Evolutionary conservation across 2,329 filamentous ascomycete genomes (phyloP).

Genomic region (Aspergillus ruber): DNA sequence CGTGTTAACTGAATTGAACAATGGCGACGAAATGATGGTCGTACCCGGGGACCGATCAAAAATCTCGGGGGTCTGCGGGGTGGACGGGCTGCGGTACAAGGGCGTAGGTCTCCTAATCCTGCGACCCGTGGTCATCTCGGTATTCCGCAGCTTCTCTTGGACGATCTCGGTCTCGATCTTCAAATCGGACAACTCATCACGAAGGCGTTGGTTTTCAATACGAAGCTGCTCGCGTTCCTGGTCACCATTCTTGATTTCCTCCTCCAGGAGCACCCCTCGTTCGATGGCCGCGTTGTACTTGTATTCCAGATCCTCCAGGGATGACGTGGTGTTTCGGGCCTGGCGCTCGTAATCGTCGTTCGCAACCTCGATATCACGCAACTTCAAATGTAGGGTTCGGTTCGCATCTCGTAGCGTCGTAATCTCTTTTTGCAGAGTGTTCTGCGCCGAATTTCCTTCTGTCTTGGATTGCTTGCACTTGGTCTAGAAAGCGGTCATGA

Average conservation of each 20-base stretch:
- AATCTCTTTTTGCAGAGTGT: slow-evolving; percentile 87
- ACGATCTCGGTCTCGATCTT: slow-evolving; percentile 93
- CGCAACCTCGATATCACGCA: slow-evolving; percentile 92
- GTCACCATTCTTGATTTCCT: slow-evolving; percentile 85
- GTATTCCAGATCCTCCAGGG: slow-evolving; percentile 90
- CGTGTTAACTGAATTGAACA: slow-evolving; percentile 59
- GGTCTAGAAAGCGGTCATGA: slow-evolving; percentile 50
- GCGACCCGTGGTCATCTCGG: slow-evolving; percentile 45
- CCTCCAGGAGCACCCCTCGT: slow-evolving; percentile 84
- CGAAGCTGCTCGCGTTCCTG: slow-evolving; percentile 83
- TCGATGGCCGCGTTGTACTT: slow-evolving; percentile 96
- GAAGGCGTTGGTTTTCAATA: slow-evolving; percentile 82
- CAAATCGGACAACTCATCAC: slow-evolving; percentile 85
- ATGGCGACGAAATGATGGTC: slow-evolving; percentile 79
- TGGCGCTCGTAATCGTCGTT: slow-evolving; percentile 98
- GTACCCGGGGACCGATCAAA: slow-evolving; percentile 74
- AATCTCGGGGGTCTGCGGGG: slow-evolving; percentile 58
- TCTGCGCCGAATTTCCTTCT: slow-evolving; percentile 80
- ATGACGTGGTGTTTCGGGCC: slow-evolving; percentile 90
- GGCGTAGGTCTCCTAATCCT: slow-evolving; percentile 48
- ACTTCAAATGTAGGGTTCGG: slow-evolving; percentile 69
- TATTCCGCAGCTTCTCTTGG: slow-evolving; percentile 83
- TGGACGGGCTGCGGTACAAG: slow-evolving; percentile 42
- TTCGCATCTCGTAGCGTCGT: slow-evolving; percentile 81
- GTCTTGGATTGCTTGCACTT: slow-evolving; percentile 95